A percentile compares a stretch with the other conserved stretches of the same genome.
Conservation (phyloP, 768 basidiomycete genomes). For the Russula sp. region DNA sequence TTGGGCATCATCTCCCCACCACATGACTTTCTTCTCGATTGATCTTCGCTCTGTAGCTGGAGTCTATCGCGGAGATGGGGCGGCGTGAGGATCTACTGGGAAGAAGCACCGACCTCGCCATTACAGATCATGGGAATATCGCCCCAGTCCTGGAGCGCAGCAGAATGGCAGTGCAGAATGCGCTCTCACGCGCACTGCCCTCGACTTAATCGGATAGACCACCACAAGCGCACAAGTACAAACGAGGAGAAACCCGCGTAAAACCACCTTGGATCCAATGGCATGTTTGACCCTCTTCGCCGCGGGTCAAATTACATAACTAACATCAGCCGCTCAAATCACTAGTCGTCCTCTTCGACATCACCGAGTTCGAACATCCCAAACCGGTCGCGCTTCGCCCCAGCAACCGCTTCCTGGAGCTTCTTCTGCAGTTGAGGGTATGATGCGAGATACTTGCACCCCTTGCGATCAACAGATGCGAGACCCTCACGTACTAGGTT, state of each 20-base stretch:
- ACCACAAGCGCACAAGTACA: neutral
- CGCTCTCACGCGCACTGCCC: neutral
- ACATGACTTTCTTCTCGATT: too few relatives aligned
- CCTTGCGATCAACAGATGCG: constrained; percentile 71
- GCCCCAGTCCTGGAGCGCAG: neutral
- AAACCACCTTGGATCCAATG: neutral
- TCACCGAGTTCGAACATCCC: constrained; percentile 94
- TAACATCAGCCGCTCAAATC: neutral
- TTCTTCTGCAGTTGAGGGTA: constrained; percentile 65
- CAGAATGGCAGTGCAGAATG: neutral
- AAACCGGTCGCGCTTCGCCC: constrained; percentile 65
- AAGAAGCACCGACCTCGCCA: too few relatives aligned
- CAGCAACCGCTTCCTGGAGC: constrained; percentile 49
- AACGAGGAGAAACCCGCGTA: too few relatives aligned
- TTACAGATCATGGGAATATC: too few relatives aligned
- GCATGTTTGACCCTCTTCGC: neutral
- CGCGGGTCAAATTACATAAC: neutral
- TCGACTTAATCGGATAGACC: neutral
- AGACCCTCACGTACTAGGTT: constrained; percentile 86
- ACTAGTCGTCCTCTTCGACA: constrained; percentile 78
- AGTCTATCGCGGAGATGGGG: too few relatives aligned
- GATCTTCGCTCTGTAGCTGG: too few relatives aligned
- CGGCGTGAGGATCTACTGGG: too few relatives aligned
- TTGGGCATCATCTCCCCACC: too few relatives aligned
- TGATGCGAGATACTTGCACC: constrained; percentile 59